Evolutionary conservation across 2,329 filamentous ascomycete species (phyloP), one percentile per base, ranked within the genome.

Genomic region (Zymoseptoria brevis): DNA sequence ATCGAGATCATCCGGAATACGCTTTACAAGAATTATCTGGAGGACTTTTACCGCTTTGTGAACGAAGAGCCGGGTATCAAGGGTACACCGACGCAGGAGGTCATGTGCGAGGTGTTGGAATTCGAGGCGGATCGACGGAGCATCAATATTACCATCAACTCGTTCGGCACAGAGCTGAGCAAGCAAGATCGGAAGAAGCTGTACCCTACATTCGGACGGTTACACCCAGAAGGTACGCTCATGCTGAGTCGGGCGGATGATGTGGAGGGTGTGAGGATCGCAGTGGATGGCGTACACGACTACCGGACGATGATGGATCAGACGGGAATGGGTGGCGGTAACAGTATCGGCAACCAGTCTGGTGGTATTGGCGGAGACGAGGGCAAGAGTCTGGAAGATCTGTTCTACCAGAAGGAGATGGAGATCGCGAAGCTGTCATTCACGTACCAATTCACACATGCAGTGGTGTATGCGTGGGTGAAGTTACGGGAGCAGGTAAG

Each of bases 371-470:
- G 87, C 24, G 81, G 84, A 16, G 81, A 84, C 16, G 91, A 96
- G 67, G 88, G 89, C 54, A 91, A 89, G 78, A 96, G 92, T 69
- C 76, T 99, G 68, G 94, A 99, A 74, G 94, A 99, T 72, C 81
- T 99, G 79, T 99, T 99, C 77, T 99, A 99, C 75, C 90, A 96
- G 75, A 97, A 96, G 79, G 94, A 99, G 78, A 97, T 97, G 94
- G 92, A 99, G 74, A 88, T 97, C 64, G 93, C 89, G 58, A 99
- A 99, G 81, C 79, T 87, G 61, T 90, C 92, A 8, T 99, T 99
- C 73, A 99, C 94, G 4, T 84, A 90, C 67, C 94, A 99, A 74
- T 99, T 99, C 75, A 96, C 91, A 13, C 91, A 90, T 69, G 89
- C 90, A 41, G 90, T 97, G 67, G 90, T 99, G 55, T 99, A 97